These are phyloP conservation scores for Saccharum spontaneum DNA, from an alignment of 176 grass and related monocot genomes.

Conservation along the genomic window DNA sequence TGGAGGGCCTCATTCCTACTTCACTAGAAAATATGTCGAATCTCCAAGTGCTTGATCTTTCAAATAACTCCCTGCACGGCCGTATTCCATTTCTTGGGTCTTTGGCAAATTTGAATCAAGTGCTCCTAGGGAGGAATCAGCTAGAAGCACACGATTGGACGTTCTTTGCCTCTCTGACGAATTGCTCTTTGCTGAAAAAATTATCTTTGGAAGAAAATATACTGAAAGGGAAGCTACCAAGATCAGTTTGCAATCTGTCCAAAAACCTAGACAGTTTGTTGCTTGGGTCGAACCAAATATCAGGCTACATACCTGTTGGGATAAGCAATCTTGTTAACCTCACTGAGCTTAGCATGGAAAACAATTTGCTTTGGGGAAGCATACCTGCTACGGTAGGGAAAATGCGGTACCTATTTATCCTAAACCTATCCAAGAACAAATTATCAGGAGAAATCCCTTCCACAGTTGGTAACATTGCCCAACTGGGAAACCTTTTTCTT, in stretches of 20 bases:
- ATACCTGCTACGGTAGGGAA: not conserved
- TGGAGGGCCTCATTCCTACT: no score
- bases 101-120: not conserved
- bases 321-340: conserved; percentile 47
- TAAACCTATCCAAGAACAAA: not conserved
- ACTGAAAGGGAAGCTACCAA: conserved; percentile 24
- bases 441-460: not conserved
- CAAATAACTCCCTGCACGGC: conserved; percentile 16
- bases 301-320: conserved; percentile 37
- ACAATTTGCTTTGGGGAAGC: conserved; percentile 26
- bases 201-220: conserved; percentile 31
- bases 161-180: conserved; percentile 21
- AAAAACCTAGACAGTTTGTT: not conserved
- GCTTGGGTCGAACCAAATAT: conserved; percentile 40
- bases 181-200: conserved; percentile 20
- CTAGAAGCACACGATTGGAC: conserved; percentile 31
- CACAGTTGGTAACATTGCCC: not conserved
- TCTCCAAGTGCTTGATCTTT: conserved; percentile 15
- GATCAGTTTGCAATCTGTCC: conserved; percentile 34
- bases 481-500: not conserved
- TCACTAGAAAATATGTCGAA: no score
- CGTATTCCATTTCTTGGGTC: conserved; percentile 17
- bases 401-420: not conserved
- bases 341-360: conserved; percentile 30
- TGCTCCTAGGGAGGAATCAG: not conserved